Conservation (phyloP, 352 stramenopile genomes). For the Phytopythium helicoides region DNA sequence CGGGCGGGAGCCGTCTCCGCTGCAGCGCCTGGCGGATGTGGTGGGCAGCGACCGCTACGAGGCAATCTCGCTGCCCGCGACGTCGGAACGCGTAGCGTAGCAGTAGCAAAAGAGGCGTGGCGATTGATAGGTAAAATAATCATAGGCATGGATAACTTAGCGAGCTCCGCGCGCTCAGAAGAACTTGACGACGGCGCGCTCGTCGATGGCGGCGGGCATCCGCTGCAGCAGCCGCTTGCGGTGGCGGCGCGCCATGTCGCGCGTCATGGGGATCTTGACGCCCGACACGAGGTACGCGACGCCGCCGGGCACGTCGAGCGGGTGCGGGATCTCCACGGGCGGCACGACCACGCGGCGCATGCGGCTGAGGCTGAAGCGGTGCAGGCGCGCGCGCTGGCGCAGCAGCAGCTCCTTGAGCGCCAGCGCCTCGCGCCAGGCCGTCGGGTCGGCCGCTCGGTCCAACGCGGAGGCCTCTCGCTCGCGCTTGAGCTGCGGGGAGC, state of each 20-base stretch:
- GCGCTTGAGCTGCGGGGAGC: too few species aligned
- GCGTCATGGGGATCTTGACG: conserved; percentile 47
- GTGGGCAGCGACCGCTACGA: conserved; percentile 39
- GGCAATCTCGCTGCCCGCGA: conserved; percentile 30
- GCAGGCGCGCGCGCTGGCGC: conserved; percentile 10
- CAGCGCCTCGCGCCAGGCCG: conserved; percentile 23
- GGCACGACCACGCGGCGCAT: conserved; percentile 37
- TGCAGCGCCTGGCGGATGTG: conserved; percentile 1
- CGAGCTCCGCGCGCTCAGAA: too few species aligned
- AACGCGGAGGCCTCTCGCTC: too few species aligned
- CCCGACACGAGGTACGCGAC: conserved; percentile 43
- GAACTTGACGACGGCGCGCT: conserved; percentile 10
- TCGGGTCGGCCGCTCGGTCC: neutral
- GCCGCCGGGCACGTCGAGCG: conserved; percentile 28
- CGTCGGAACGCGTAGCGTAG: neutral
- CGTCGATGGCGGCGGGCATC: conserved; percentile 37
- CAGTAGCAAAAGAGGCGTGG: too few species aligned
- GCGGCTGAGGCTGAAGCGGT: conserved; percentile 34
- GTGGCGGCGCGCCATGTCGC: conserved; percentile 38
- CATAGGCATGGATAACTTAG: too few species aligned
- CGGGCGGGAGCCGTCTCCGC: neutral
- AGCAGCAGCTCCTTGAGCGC: conserved; percentile 28
- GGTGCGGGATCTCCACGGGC: conserved; percentile 37
- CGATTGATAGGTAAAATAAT: too few species aligned
- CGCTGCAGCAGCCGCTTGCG: conserved; percentile 30